phyloP scores from a whole-genome alignment of 257 asterid genomes.

The Verbena officinalis region DNA sequence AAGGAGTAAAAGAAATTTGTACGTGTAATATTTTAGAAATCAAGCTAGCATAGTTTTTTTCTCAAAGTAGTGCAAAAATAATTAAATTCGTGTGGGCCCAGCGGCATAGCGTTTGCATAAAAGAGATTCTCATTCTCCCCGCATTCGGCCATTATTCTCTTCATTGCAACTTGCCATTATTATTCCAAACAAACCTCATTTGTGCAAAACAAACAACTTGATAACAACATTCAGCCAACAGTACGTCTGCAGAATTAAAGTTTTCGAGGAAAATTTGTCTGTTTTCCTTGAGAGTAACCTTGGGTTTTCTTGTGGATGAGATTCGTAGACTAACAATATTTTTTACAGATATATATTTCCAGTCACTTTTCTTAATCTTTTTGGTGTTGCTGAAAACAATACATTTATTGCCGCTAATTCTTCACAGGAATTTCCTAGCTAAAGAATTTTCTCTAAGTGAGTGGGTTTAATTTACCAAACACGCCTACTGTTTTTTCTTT shows the following conservation, averaged over 20 bases:
- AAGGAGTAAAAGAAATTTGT: no score
- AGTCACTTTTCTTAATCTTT: constrained; percentile 31
- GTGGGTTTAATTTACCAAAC: constrained; percentile 23
- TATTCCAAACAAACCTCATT: neutral
- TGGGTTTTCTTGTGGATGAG: constrained; percentile 30
- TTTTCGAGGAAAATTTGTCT: neutral
- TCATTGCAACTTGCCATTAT: constrained; percentile 33
- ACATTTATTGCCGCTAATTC: constrained; percentile 14
- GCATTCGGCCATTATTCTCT: constrained; percentile 30
- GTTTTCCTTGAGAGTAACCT: neutral
- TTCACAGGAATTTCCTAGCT: constrained; percentile 1
- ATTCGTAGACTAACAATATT: constrained; percentile 4
- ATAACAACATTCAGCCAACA: constrained; percentile 9
- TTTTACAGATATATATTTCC: no score
- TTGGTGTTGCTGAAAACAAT: constrained; percentile 19
- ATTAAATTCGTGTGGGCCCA: constrained; percentile 26
- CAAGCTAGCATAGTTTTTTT: no score
- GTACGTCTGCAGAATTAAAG: neutral
- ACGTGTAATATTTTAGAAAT: no score
- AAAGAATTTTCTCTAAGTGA: constrained; percentile 40
- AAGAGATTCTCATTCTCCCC: constrained; percentile 43
- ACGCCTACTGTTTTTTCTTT: no score
- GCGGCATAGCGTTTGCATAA: constrained; percentile 28
- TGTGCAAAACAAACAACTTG: constrained; percentile 11
- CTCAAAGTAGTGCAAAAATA: no score